phyloP scores from a whole-genome alignment of 192 early-diverging fungal species.

The Podila horticola region DNA sequence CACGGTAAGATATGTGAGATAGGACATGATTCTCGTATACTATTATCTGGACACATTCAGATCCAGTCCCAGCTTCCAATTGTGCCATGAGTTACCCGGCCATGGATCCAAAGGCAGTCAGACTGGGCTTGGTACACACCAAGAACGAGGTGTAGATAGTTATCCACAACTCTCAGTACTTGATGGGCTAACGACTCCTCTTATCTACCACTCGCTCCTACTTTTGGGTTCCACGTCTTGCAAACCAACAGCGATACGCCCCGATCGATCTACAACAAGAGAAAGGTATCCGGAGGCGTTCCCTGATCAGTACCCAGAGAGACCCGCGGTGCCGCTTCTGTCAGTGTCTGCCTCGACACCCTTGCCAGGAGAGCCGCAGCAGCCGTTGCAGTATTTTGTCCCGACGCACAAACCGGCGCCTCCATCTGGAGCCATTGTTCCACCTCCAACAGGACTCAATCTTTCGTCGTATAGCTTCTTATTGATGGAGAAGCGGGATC shows the following conservation, averaged over 20 bases:
- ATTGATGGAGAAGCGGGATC: constrained; percentile 49
- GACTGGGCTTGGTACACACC: no score
- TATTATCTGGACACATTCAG: no score
- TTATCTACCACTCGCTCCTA: neutral
- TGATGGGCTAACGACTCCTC: neutral
- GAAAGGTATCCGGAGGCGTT: neutral
- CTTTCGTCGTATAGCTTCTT: constrained; percentile 46
- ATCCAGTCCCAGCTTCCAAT: no score
- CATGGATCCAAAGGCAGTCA: no score
- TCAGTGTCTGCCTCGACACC: constrained; percentile 46
- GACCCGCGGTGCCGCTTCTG: constrained; percentile 15
- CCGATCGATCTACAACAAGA: constrained; percentile 1
- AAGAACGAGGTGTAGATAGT: no score
- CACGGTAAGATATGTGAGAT: no score
- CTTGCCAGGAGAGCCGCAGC: constrained; percentile 25
- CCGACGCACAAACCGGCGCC: constrained; percentile 27
- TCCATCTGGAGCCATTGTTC: constrained; percentile 8
- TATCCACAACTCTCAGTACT: no score
- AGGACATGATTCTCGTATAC: no score
- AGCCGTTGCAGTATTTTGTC: constrained; percentile 45
- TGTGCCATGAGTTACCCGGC: no score
- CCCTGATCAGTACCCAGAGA: neutral
- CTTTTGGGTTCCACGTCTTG: neutral
- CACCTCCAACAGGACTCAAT: constrained; percentile 42
- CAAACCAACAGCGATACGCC: neutral